A percentile compares a stretch with the other conserved stretches of the same genome.
Evolutionary conservation across 192 early-diverging fungal species (phyloP).

Genomic region (Gonapodya prolifera): DNA sequence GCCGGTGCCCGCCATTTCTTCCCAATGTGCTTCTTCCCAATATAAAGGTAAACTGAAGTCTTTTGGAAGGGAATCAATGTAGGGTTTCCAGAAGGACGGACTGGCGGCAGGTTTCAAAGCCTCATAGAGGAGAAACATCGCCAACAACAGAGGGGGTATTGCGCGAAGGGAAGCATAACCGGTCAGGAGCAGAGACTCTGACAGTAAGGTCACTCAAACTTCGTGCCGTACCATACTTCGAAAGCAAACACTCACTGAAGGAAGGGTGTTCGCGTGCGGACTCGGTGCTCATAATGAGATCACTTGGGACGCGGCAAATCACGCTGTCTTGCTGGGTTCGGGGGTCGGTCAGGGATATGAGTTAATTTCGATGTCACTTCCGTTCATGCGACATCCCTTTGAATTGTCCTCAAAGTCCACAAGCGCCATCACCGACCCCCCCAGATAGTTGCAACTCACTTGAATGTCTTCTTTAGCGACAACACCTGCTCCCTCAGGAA

Average conservation of each 20-base stretch:
- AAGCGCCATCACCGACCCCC: too few relatives aligned
- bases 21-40: neutral
- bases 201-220: neutral
- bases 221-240: neutral
- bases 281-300: neutral
- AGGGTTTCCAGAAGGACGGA: conserved; percentile 1
- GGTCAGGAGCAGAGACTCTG: neutral
- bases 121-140: neutral
- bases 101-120: neutral
- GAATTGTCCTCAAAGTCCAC: too few relatives aligned
- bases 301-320: neutral
- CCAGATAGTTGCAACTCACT: too few relatives aligned
- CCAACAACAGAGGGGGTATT: neutral
- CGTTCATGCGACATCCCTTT: neutral
- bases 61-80: neutral
- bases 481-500: neutral
- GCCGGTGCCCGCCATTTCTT: neutral
- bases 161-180: neutral
- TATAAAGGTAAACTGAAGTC: neutral
- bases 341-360: neutral
- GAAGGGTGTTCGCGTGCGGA: neutral
- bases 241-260: neutral
- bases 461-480: neutral
- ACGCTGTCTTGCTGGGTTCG: neutral
- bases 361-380: neutral